Percentiles rank a stretch among this genome's conserved stretches.
Conservation (phyloP, 768 basidiomycete genomes). For the Sarcodon aspratus region DNA sequence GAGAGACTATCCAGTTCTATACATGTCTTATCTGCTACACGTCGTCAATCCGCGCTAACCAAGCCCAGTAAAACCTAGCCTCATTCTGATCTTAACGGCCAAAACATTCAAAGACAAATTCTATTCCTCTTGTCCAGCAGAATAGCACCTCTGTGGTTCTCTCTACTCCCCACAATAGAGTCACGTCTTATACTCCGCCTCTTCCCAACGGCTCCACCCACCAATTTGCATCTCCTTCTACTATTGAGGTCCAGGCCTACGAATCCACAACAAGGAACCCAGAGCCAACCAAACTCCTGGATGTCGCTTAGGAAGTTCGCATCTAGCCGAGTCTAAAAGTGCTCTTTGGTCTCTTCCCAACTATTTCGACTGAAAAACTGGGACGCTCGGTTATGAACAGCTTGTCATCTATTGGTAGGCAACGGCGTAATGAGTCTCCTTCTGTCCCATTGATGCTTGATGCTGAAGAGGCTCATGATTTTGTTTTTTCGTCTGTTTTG, state of each 20-base stretch:
- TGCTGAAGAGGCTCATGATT: neutral
- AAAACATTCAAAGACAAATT: no score
- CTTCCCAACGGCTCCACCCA: conserved; percentile 17
- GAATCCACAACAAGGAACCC: conserved; percentile 8
- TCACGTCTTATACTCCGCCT: conserved; percentile 36
- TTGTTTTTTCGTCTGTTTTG: conserved; percentile 18
- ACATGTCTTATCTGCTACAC: conserved; percentile 19
- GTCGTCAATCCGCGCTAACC: conserved; percentile 24
- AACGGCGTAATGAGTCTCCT: neutral
- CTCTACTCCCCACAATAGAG: conserved; percentile 26
- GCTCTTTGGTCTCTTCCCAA: conserved; percentile 12
- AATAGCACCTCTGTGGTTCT: conserved; percentile 8
- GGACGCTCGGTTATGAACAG: conserved; percentile 6
- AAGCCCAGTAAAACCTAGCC: conserved; percentile 17
- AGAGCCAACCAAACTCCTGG: no score
- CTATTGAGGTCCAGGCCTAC: conserved; percentile 1
- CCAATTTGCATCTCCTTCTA: conserved; percentile 6
- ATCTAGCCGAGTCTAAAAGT: conserved; percentile 6
- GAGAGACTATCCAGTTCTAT: conserved; percentile 20
- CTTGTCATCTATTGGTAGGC: neutral
- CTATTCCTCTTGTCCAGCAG: neutral
- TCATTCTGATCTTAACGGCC: neutral
- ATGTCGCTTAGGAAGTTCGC: conserved; percentile 6
- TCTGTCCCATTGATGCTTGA: neutral
- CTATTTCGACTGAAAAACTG: conserved; percentile 12